Conservation (phyloP, 768 basidiomycete species). For the Polyporus arcularius region DNA sequence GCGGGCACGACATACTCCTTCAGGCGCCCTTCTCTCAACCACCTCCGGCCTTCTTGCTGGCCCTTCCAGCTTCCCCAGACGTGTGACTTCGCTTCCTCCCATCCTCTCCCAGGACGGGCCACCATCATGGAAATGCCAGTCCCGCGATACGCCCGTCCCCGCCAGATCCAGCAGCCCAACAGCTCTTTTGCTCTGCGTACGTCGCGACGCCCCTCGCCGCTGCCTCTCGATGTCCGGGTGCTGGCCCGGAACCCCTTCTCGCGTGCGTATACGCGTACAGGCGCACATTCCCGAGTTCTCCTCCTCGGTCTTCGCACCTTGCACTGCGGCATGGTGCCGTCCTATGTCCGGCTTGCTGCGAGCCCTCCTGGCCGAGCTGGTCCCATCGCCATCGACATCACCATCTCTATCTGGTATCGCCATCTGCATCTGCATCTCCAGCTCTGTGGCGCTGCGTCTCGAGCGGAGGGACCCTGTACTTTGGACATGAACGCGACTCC, state of each 20-base stretch:
- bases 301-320: neutral
- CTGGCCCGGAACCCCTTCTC: neutral
- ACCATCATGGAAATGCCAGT: slow-evolving; percentile 11
- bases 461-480: neutral
- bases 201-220: neutral
- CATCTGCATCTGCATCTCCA: too few relatives aligned
- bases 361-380: too few relatives aligned
- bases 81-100: slow-evolving; percentile 8
- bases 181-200: neutral
- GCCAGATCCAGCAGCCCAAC: slow-evolving; percentile 7
- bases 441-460: too few relatives aligned
- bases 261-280: neutral
- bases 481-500: neutral
- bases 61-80: slow-evolving; percentile 10
- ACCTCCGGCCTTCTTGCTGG: slow-evolving; percentile 11
- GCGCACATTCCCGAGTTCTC: neutral
- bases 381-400: too few relatives aligned
- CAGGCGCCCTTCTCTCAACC: slow-evolving; percentile 2
- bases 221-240: neutral
- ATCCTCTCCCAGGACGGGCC: slow-evolving; percentile 10
- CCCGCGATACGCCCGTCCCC: slow-evolving; percentile 8
- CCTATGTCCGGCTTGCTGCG: neutral
- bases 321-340: too few relatives aligned
- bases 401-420: too few relatives aligned
- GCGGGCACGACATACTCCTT: slow-evolving; percentile 11